Evolutionary conservation across 179 eudicot genomes (phyloP), one percentile per base, ranked within the genome.

Genomic region (Drosera spatulata): DNA sequence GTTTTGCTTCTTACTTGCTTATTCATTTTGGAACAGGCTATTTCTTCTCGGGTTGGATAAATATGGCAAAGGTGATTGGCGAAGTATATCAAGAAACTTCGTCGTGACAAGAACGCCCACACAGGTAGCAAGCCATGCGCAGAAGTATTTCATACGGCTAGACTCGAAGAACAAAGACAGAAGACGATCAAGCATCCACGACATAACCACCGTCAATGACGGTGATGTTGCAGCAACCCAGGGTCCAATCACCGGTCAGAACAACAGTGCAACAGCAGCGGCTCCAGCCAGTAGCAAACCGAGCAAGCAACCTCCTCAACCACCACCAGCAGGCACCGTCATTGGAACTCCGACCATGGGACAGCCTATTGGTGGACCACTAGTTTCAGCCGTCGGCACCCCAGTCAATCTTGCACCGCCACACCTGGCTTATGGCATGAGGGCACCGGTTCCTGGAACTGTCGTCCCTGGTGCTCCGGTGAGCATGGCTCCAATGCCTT

Each of bases 41-140:
- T 88, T 88, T 78, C 91, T 88, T 66, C 81, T 86, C 13, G 96
- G 96, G 15, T 62, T 88, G 81, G 95, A 88, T 3, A 84, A 86
- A 73, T 87, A 80, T 10, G 95, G 95, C 10, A 86, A 84, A 68
- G 95, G 95, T 37, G 95, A 86, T 66, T 86, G 95, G 96, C 74
- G 96, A 50, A 88, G 96, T 68, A 88, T 88, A 64, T 88, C 96
- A 6, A 77, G 96, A 2, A 84, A 86, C 70, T 86, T 73, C 65
- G 96, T 88, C 77, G 83, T 86, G 71, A 78, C 95, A 22, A 22
- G 33, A 22, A 22, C 33, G 33, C 33, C 33, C 33, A 22, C 33
- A 22, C 33, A 22, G 33, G 88, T 82, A 60, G 88, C 88, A 33
- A 85, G 93, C 77, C 93, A 85, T 56, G 93, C 93, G 0, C 88